A percentile compares a stretch with the other conserved stretches of the same genome.
Conservation (phyloP, 1,284 basidiomycete species). For the Malassezia psittaci region DNA sequence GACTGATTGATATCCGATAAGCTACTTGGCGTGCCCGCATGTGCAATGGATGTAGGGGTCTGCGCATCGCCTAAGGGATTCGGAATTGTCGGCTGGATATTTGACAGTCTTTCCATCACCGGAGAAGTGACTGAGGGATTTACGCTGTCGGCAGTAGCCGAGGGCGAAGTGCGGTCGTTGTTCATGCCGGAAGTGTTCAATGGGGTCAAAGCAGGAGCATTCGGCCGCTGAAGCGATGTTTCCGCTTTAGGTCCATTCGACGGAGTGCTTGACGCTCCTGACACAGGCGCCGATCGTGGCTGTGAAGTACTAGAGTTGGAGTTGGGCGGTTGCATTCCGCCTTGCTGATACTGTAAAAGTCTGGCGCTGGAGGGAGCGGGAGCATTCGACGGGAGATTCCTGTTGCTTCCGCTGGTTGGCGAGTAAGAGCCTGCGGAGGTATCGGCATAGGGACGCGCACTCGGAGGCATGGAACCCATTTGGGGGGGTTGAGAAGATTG, state of each 20-base stretch:
- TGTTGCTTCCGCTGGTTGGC: too few species aligned
- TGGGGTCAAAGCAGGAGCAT: not conserved
- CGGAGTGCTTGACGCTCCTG: not conserved
- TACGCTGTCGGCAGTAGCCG: not conserved
- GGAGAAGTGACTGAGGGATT: not conserved
- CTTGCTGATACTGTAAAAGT: too few species aligned
- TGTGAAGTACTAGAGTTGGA: too few species aligned
- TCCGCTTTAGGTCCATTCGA: not conserved
- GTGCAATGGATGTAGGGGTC: too few species aligned
- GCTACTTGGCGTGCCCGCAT: not conserved
- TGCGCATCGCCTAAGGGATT: not conserved
- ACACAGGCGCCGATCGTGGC: too few species aligned
- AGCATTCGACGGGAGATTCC: too few species aligned
- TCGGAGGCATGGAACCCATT: too few species aligned
- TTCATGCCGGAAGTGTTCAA: not conserved
- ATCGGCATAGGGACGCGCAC: too few species aligned
- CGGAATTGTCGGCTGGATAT: constrained; percentile 8
- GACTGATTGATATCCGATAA: not conserved
- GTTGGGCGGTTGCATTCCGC: too few species aligned
- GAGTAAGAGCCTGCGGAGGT: too few species aligned
- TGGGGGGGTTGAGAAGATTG: too few species aligned
- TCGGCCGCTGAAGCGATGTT: not conserved
- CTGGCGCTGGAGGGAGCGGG: too few species aligned
- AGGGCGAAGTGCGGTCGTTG: not conserved
- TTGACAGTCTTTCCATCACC: not conserved